These are phyloP conservation scores for Trametes cubensis DNA, from an alignment of 768 basidiomycete species.

Conservation along the genomic window DNA sequence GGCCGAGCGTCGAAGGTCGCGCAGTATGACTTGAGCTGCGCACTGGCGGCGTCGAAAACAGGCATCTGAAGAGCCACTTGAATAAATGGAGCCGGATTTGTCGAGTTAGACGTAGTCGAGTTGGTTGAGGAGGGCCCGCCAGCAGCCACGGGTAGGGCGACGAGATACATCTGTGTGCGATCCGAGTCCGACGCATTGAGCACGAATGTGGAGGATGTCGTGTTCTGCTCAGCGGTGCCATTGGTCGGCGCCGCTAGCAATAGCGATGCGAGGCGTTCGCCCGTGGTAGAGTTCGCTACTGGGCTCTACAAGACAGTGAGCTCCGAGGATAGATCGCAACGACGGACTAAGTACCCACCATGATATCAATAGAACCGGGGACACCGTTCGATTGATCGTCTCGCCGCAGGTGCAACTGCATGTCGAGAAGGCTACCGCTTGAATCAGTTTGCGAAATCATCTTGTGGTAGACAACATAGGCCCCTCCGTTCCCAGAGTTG, in stretches of 20 bases:
- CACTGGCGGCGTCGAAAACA: slow-evolving; percentile 44
- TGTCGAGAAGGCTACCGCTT: neutral
- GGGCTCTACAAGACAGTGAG: slow-evolving; percentile 35
- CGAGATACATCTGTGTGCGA: slow-evolving; percentile 36
- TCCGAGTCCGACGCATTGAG: slow-evolving; percentile 36
- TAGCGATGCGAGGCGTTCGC: slow-evolving; percentile 44
- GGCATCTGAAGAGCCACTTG: slow-evolving; percentile 48
- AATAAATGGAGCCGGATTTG: slow-evolving; percentile 16
- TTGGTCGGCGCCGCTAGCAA: slow-evolving; percentile 35
- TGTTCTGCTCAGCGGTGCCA: slow-evolving; percentile 21
- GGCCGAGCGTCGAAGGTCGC: slow-evolving; percentile 65
- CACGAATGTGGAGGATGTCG: slow-evolving; percentile 27
- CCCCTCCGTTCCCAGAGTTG: slow-evolving; percentile 6
- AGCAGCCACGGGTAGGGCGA: slow-evolving; percentile 7
- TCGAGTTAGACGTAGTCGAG: slow-evolving; percentile 28
- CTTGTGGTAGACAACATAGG: neutral
- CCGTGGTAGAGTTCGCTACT: slow-evolving; percentile 34
- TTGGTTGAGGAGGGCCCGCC: neutral
- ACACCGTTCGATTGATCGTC: slow-evolving; percentile 28
- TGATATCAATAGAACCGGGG: slow-evolving; percentile 50
- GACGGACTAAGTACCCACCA: slow-evolving; percentile 41
- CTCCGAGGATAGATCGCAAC: neutral
- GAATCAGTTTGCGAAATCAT: neutral
- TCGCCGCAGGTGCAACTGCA: slow-evolving; percentile 11
- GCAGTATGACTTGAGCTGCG: slow-evolving; percentile 49